Evolutionary conservation across 345 rosid species (phyloP).

Genomic region (Ricinus communis): DNA sequence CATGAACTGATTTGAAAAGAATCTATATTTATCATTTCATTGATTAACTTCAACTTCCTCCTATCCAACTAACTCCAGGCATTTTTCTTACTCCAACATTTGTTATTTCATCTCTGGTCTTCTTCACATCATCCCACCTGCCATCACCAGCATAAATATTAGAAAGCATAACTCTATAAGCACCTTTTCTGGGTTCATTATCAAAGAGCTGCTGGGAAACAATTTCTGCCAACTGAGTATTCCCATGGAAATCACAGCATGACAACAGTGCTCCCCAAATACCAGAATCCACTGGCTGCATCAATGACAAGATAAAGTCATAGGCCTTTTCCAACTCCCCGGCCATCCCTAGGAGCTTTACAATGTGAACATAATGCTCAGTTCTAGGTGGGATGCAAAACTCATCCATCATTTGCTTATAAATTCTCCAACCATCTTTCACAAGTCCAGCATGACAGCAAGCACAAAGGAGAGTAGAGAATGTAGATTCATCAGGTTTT

Average conservation of each 20-base stretch:
- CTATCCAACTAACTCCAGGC: conserved; percentile 65
- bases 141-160: conserved; percentile 71
- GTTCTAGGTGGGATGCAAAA: conserved; percentile 55
- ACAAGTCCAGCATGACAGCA: conserved; percentile 82
- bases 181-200: conserved; percentile 52
- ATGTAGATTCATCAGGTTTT: conserved; percentile 66
- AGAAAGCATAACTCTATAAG: conserved; percentile 73
- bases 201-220: conserved; percentile 52
- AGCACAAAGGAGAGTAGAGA: conserved; percentile 71
- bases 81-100: conserved; percentile 41
- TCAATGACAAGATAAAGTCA: conserved; percentile 52
- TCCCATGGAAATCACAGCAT: conserved; percentile 65
- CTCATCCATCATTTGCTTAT: conserved; percentile 64
- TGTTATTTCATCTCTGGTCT: conserved; percentile 45
- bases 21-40: background rate
- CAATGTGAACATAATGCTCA: conserved; percentile 73
- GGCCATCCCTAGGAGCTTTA: conserved; percentile 74
- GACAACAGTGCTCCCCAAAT: conserved; percentile 80
- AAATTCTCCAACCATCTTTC: conserved; percentile 51
- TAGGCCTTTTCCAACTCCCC: conserved; percentile 75
- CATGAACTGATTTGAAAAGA: background rate
- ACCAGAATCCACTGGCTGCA: conserved; percentile 64
- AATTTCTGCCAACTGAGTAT: conserved; percentile 60
- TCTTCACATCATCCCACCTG: conserved; percentile 67
- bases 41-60: conserved; percentile 17